phyloP scores from a whole-genome alignment of 257 asterid genomes.

The Ocimum tenuiflorum region DNA sequence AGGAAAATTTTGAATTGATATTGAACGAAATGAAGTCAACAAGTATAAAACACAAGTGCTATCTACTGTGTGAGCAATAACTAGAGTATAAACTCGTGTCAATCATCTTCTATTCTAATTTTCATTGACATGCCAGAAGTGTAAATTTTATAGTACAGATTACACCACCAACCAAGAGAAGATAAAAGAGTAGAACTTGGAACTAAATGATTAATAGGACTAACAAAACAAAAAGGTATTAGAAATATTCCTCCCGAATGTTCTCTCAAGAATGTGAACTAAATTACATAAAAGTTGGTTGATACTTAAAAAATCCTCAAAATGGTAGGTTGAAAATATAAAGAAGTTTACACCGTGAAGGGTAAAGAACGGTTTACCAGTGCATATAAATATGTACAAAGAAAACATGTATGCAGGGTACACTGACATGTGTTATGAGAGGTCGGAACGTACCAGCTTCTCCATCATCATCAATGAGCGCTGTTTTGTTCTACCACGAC shows the following conservation, averaged over 20 bases:
- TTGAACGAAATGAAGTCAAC: slow-evolving; percentile 1
- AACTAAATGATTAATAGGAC: not conserved
- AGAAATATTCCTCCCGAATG: no score
- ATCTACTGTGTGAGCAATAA: not conserved
- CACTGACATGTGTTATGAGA: not conserved
- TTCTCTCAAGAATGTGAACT: not conserved
- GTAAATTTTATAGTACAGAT: not conserved
- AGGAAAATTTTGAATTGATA: not conserved
- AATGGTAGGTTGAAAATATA: not conserved
- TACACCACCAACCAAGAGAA: not conserved
- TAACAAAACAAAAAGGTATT: not conserved
- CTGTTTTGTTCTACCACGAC: slow-evolving; percentile 85
- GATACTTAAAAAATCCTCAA: not conserved
- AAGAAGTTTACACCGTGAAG: slow-evolving; percentile 6
- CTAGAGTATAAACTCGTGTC: not conserved
- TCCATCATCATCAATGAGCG: slow-evolving; percentile 88
- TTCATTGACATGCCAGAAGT: not conserved
- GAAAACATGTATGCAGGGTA: not conserved
- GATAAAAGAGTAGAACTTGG: not conserved
- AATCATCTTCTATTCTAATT: not conserved
- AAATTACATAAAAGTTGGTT: not conserved
- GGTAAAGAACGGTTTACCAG: not conserved
- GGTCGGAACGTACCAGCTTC: slow-evolving; percentile 42
- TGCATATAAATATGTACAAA: not conserved
- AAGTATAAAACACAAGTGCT: not conserved